phyloP scores from a whole-genome alignment of 371 early-diverging fungal genomes.

The Mortierella sp. region DNA sequence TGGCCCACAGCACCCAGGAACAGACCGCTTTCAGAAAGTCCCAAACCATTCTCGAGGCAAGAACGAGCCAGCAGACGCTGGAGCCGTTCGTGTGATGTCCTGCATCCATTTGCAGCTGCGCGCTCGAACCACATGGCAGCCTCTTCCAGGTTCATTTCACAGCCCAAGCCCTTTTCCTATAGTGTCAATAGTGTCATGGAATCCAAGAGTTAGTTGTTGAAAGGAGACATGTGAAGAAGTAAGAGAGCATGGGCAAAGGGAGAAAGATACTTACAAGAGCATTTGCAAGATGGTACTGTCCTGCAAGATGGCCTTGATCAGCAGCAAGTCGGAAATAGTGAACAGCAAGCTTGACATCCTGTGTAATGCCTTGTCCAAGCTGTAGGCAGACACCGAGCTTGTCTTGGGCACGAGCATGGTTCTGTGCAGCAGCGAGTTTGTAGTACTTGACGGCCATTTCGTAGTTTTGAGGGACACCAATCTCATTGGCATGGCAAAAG shows the following conservation, averaged over 20 bases:
- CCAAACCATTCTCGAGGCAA: conserved; percentile 55
- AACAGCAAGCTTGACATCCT: conserved; percentile 66
- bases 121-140: conserved; percentile 76
- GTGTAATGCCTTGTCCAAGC: conserved; percentile 73
- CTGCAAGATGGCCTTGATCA: conserved; percentile 69
- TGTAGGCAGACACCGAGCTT: conserved; percentile 84
- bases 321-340: conserved; percentile 71
- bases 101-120: conserved; percentile 69
- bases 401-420: conserved; percentile 79
- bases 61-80: conserved; percentile 60
- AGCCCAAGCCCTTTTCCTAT: conserved; percentile 76
- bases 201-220: neutral
- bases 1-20: conserved; percentile 59
- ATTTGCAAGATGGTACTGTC: conserved; percentile 72
- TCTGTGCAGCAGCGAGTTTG: conserved; percentile 69
- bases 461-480: conserved; percentile 71
- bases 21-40: conserved; percentile 52
- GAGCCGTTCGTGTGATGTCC: conserved; percentile 65
- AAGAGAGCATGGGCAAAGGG: neutral
- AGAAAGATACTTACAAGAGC: conserved; percentile 39
- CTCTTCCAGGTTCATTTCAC: conserved; percentile 63
- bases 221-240: neutral
- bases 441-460: conserved; percentile 80
- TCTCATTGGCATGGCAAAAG: conserved; percentile 87
- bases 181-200: neutral